phyloP scores from a whole-genome alignment of 2,329 filamentous ascomycete species.

The Metarhizium album region DNA sequence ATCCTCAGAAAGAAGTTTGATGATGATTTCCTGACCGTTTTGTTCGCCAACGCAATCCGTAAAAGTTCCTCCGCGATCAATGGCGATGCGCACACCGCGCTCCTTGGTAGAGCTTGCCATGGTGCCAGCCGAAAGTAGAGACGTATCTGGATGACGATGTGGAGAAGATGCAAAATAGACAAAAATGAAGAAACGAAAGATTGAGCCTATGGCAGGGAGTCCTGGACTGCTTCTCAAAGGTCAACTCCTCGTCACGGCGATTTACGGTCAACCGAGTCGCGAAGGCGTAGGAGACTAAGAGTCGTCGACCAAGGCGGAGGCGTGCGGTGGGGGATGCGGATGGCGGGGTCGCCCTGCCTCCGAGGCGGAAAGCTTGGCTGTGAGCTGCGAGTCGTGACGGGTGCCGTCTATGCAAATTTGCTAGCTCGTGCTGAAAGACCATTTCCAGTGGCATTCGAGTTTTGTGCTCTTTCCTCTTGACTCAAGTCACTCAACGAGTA shows the following conservation, averaged over 20 bases:
- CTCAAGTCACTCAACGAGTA: too few species aligned
- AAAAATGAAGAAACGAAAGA: too few species aligned
- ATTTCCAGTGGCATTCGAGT: too few species aligned
- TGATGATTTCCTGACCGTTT: constrained; percentile 55
- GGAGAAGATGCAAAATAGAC: background rate
- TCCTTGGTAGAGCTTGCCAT: constrained; percentile 77
- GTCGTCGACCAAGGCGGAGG: too few species aligned
- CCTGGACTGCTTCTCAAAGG: too few species aligned
- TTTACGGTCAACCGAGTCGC: background rate
- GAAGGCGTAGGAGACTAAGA: background rate
- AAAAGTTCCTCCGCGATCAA: constrained; percentile 42
- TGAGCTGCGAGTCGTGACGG: too few species aligned
- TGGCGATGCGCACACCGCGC: constrained; percentile 36
- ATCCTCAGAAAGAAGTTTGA: constrained; percentile 63
- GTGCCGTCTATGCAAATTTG: too few species aligned
- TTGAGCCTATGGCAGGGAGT: too few species aligned
- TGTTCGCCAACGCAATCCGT: constrained; percentile 59
- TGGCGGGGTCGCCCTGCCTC: constrained; percentile 12
- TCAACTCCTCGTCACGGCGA: background rate
- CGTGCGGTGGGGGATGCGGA: background rate
- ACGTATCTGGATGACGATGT: background rate
- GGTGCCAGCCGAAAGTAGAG: background rate
- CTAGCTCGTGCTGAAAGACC: too few species aligned
- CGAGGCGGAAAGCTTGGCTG: too few species aligned
- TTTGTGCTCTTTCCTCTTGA: too few species aligned